Evolutionary conservation across 768 basidiomycete species (phyloP).

Genomic region (Candolleomyces aberdarensis): DNA sequence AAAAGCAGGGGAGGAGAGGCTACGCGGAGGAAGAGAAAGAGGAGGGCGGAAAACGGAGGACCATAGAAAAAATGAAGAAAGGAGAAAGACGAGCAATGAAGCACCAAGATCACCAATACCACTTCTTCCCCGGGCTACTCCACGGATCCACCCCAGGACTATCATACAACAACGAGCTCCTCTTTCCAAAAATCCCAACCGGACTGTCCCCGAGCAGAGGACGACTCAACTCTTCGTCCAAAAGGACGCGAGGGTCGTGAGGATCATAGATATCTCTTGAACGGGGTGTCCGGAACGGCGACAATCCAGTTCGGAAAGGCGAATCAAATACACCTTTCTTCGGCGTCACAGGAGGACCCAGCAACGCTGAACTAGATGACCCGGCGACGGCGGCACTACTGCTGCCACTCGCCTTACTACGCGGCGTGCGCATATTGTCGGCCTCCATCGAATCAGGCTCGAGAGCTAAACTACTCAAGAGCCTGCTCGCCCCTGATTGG

Average conservation of each 20-base stretch:
- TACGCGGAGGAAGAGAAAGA: not conserved
- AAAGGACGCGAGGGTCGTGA: conserved; percentile 61
- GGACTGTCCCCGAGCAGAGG: conserved; percentile 59
- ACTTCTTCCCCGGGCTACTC: conserved; percentile 50
- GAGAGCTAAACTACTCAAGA: conserved; percentile 8
- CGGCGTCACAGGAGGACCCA: conserved; percentile 34
- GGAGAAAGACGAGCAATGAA: conserved; percentile 1
- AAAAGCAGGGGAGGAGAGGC: not conserved
- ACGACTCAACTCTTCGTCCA: conserved; percentile 72
- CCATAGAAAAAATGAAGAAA: not conserved
- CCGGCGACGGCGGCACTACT: conserved; percentile 10
- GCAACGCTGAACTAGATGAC: conserved; percentile 4
- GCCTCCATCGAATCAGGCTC: conserved; percentile 17
- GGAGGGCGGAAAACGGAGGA: not conserved
- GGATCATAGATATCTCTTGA: conserved; percentile 61
- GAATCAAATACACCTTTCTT: conserved; percentile 37
- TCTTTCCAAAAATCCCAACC: conserved; percentile 61
- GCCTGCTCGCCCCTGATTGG: conserved; percentile 10
- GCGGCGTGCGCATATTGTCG: conserved; percentile 38
- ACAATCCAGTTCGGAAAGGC: conserved; percentile 32
- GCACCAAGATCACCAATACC: conserved; percentile 42
- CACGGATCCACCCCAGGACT: conserved; percentile 55
- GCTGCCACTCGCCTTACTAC: conserved; percentile 30
- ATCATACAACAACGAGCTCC: conserved; percentile 59
- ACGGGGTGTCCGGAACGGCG: conserved; percentile 46